Evolutionary conservation across 768 basidiomycete species (phyloP), one percentile per base, ranked within the genome.

Genomic region (Leucocoprinus leucothites): DNA sequence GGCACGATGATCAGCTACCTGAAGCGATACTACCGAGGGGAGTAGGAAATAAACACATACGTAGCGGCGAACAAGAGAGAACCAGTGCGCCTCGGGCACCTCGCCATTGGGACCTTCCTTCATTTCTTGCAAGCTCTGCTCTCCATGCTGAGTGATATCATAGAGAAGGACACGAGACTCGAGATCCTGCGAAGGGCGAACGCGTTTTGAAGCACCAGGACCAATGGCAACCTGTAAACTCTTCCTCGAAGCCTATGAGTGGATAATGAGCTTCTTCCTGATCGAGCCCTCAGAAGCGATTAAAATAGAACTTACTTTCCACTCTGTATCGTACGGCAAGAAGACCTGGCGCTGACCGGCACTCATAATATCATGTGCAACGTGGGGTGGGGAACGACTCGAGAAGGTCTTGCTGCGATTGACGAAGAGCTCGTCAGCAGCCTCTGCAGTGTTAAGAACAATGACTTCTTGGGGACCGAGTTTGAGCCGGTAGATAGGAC

Each of bases 291-390:
- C 26, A 16, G 36, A 7, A 18, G 16, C 21, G 31, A 35, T n/a
- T 34, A 36, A 18, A 34, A 44, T 31, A 40, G 26, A n/a, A 51
- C 58, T 13, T 26, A 64, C 67, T 61, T 66, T 69, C 65, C 66
- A 67, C 46, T 66, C 65, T 48, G 57, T 61, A 14, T 57, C 64
- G 51, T 69, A 67, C 3, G 66, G 66, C 21, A 67, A 36, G 47
- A 69, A 67, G 8, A 64, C 61, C 43, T 65, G 44, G 16, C 67
- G 52, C 40, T 67, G 65, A 3, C 64, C 66, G 28, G 63, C 66
- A 54, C 67, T 66, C 63, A 69, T 57, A 19, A 69, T 64, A 53
- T 67, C 66, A n/a, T 67, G 65, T 3, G 66, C 66, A n/a, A 69
- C 65, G 52, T 69, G 66, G 1, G 66, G 67, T 25, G 63, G 63